Conservation (phyloP, 768 basidiomycete genomes). For the Nidularia sp. region DNA sequence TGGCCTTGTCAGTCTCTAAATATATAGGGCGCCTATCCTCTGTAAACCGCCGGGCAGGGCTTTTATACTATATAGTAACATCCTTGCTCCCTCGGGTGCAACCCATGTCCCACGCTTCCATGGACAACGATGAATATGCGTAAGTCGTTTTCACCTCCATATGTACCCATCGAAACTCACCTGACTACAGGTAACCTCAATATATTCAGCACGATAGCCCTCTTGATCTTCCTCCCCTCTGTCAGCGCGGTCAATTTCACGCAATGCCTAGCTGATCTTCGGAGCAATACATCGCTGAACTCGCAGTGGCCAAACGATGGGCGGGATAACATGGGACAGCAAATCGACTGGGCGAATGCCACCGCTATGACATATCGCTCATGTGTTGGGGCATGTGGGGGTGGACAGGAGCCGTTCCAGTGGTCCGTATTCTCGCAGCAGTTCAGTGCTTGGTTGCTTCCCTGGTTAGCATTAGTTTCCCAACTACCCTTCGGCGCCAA, state of each 20-base stretch:
- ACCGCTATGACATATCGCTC: conserved; percentile 17
- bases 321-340: neutral
- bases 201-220: neutral
- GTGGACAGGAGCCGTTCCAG: conserved; percentile 10
- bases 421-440: conserved; percentile 28
- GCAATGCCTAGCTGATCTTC: neutral
- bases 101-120: too few relatives aligned
- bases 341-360: conserved; percentile 3
- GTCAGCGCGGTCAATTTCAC: neutral
- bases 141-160: too few relatives aligned
- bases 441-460: conserved; percentile 36
- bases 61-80: too few relatives aligned
- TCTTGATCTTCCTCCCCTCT: neutral
- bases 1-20: too few relatives aligned
- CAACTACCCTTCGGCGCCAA: conserved; percentile 37
- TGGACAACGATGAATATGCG: too few relatives aligned
- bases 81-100: too few relatives aligned
- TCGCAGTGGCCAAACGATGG: too few relatives aligned
- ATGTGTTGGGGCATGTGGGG: conserved; percentile 16
- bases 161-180: too few relatives aligned
- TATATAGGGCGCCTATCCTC: too few relatives aligned
- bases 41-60: too few relatives aligned
- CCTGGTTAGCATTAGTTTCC: conserved; percentile 35
- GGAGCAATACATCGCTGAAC: neutral
- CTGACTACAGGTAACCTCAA: too few relatives aligned